These are phyloP conservation scores for Phytopythium oedochilum DNA, from an alignment of 352 stramenopile species.

Conservation along the genomic window DNA sequence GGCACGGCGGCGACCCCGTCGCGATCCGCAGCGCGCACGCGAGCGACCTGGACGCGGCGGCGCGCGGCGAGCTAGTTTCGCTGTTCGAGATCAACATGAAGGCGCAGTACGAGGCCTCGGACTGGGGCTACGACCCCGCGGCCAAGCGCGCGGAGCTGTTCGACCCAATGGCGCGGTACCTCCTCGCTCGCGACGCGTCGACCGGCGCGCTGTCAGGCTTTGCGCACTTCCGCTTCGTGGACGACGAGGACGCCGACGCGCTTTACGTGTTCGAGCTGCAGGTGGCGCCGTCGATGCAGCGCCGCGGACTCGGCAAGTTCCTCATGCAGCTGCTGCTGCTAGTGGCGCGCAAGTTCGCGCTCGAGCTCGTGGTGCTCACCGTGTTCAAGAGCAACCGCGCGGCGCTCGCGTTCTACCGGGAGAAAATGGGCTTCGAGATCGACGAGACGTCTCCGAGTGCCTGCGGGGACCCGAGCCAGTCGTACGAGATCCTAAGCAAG, in stretches of 20 bases:
- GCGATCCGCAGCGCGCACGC: conserved; percentile 40
- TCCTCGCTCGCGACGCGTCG: conserved; percentile 45
- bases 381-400: conserved; percentile 90
- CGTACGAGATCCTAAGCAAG: conserved; percentile 87
- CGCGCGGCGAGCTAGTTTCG: conserved; percentile 32
- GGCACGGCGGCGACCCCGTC: conserved; percentile 34
- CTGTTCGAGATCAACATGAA: conserved; percentile 94
- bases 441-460: conserved; percentile 89
- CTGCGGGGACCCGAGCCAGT: conserved; percentile 60
- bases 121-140: conserved; percentile 88
- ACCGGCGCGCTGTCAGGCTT: conserved; percentile 57
- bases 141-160: conserved; percentile 85
- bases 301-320: conserved; percentile 83
- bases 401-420: conserved; percentile 89
- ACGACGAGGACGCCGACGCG: conserved; percentile 87
- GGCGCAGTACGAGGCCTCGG: conserved; percentile 78
- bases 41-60: conserved; percentile 22
- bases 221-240: conserved; percentile 92
- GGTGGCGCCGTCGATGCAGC: conserved; percentile 51
- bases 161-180: conserved; percentile 82
- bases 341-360: conserved; percentile 64
- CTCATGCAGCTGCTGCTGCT: conserved; percentile 90
- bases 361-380: conserved; percentile 92
- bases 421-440: conserved; percentile 82
- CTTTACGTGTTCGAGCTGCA: conserved; percentile 96